Evolutionary conservation across 208 protist species (phyloP).

Genomic region (Acanthamoeba culbertsoni): DNA sequence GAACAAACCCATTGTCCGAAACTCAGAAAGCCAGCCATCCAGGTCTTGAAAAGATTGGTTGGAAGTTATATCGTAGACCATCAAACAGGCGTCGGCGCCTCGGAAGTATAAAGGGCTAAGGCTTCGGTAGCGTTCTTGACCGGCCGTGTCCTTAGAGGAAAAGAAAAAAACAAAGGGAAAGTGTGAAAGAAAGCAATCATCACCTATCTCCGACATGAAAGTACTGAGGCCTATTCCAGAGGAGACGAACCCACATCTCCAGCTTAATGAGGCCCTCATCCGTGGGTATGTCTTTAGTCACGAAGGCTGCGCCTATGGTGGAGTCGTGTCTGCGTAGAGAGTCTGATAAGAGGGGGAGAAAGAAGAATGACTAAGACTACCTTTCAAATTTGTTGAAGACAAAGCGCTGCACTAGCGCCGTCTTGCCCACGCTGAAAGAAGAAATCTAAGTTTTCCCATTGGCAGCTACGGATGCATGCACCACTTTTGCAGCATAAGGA

Average conservation of each 20-base stretch:
- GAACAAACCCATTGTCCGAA: neutral
- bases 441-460: neutral
- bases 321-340: neutral
- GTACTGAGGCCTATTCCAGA: neutral
- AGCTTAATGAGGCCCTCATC: neutral
- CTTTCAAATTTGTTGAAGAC: slow-evolving; percentile 13
- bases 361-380: neutral
- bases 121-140: slow-evolving; percentile 30
- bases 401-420: slow-evolving; percentile 1
- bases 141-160: slow-evolving; percentile 35
- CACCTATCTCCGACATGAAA: too few relatives aligned
- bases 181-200: too few relatives aligned
- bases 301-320: neutral
- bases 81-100: neutral
- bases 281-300: neutral
- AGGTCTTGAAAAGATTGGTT: neutral
- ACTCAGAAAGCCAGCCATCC: neutral
- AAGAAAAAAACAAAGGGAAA: neutral
- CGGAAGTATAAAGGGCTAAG: neutral
- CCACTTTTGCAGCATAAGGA: neutral
- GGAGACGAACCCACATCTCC: neutral
- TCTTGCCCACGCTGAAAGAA: slow-evolving; percentile 7
- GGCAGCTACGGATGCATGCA: too few relatives aligned
- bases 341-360: neutral
- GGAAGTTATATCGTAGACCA: slow-evolving; percentile 36